Evolutionary conservation across 306 rosid genomes (phyloP).

Genomic region (Citrullus amarus): DNA sequence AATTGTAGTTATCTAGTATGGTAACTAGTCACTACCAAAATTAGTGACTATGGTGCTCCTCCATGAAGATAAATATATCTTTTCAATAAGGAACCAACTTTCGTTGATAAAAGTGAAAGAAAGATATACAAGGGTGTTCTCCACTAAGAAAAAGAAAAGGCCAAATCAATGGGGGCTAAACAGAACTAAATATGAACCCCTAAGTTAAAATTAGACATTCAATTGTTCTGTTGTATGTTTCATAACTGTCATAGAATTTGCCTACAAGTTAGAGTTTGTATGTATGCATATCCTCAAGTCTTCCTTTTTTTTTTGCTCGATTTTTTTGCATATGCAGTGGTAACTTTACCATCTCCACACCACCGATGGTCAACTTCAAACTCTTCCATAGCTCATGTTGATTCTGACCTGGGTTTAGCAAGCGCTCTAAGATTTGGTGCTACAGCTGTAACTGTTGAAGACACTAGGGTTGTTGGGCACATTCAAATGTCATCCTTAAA

Average conservation of each 20-base stretch:
- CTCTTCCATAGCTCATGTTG: slow-evolving; percentile 65
- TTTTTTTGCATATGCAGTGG: slow-evolving; percentile 35
- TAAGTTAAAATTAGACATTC: background rate
- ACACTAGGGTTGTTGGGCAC: slow-evolving; percentile 79
- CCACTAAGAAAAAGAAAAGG: background rate
- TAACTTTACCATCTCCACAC: slow-evolving; percentile 73
- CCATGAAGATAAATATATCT: background rate
- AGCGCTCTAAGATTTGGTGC: slow-evolving; percentile 58
- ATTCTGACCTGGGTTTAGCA: slow-evolving; percentile 47
- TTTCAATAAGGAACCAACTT: background rate
- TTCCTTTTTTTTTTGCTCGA: slow-evolving; percentile 16
- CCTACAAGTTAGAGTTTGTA: background rate
- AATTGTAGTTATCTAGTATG: background rate
- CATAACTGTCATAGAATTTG: background rate
- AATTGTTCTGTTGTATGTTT: background rate
- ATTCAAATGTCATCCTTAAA: slow-evolving; percentile 70
- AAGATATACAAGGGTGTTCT: background rate
- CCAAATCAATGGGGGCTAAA: background rate
- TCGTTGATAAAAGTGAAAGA: background rate
- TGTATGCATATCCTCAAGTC: slow-evolving; percentile 12
- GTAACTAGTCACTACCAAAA: background rate
- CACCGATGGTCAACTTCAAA: slow-evolving; percentile 85
- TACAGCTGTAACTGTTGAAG: slow-evolving; percentile 64
- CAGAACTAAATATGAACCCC: background rate
- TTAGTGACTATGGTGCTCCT: background rate